phyloP scores from a whole-genome alignment of 192 early-diverging fungal genomes.

The Obelidium mucronatum region DNA sequence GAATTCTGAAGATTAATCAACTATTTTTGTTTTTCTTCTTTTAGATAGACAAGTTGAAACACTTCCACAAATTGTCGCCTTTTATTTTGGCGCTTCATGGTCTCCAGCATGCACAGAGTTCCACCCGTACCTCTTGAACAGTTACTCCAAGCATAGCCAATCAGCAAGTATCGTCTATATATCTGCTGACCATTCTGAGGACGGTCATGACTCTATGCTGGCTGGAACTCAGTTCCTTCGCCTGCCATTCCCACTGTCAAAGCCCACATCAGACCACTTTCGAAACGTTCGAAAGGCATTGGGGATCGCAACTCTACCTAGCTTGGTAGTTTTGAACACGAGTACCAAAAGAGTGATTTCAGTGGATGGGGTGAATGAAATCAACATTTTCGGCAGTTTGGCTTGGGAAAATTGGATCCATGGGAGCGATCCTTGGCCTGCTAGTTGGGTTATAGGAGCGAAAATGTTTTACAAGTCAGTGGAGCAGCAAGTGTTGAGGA shows the following conservation, averaged over 20 bases:
- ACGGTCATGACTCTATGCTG: not conserved
- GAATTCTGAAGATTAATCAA: too few relatives aligned
- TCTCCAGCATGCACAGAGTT: not conserved
- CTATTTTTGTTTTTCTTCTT: too few relatives aligned
- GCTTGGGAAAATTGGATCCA: slow-evolving; percentile 8
- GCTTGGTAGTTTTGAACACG: slow-evolving; percentile 2
- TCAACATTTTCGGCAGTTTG: not conserved
- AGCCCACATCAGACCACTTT: not conserved
- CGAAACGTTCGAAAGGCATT: not conserved
- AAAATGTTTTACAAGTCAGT: not conserved
- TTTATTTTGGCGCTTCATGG: slow-evolving; percentile 16
- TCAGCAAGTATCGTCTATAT: slow-evolving; percentile 11
- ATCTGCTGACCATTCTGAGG: not conserved
- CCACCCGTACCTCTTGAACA: not conserved
- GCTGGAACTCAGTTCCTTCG: not conserved
- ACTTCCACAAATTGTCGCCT: not conserved
- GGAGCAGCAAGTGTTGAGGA: not conserved
- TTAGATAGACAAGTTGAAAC: too few relatives aligned
- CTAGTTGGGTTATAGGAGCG: not conserved
- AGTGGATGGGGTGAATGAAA: not conserved
- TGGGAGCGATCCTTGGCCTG: not conserved
- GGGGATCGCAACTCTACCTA: not conserved
- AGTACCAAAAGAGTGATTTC: not conserved
- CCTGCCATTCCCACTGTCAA: slow-evolving; percentile 1
- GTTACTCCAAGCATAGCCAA: not conserved